Base-by-base conservation (phyloP, 2,329 filamentous ascomycete species). In the Paraconiothyrium brasiliense region DNA sequence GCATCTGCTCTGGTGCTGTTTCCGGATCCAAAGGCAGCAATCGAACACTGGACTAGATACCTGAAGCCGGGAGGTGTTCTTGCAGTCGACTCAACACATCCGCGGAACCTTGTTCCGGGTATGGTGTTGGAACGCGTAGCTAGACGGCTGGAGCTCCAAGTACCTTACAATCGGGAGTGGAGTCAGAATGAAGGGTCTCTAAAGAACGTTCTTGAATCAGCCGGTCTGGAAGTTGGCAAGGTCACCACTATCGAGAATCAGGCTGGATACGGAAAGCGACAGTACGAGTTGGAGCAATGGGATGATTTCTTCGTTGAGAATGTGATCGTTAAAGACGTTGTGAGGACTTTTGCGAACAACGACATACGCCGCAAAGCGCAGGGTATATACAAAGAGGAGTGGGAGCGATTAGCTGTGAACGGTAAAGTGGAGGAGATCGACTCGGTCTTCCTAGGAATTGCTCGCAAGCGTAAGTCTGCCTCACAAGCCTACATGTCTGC, bases 1-100 rank as follows among this genome's bases (percentile, higher is more conserved):
- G 75, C 79, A 20, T 80, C 77, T 37, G 79, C 79, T 30, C 62
- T 82, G 11, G 79, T 81, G 16, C 67, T 82, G 11, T 76, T 82
- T 8, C 71, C 75, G 3, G 71, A 81, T 46, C 78, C 80, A 4
- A 68, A 68, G 37, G 69, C 63, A 24, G 78, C 78, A 3, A 67
- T 82, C 11, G 71, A 72, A 62, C 69, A 75, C 32, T 83, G 80
- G 80, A 59, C 67, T 14, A 63, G 57, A 10, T 82, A 74, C 55
- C 61, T 83, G 49, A 81, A 79, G 65, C 77, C 78, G 34, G 78
- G 78, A 16, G 80, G 80, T 1, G 59, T 74, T 11, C 59, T 83
- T 8, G 74, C 80, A 27, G 54, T 77, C 9, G 80, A 82, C 62
- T 75, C 75, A 7, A 77, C 78, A 8, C 78, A 81, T 56, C 77